phyloP scores from a whole-genome alignment of 148 eudicot species.

The Chenopodium berlandieri region DNA sequence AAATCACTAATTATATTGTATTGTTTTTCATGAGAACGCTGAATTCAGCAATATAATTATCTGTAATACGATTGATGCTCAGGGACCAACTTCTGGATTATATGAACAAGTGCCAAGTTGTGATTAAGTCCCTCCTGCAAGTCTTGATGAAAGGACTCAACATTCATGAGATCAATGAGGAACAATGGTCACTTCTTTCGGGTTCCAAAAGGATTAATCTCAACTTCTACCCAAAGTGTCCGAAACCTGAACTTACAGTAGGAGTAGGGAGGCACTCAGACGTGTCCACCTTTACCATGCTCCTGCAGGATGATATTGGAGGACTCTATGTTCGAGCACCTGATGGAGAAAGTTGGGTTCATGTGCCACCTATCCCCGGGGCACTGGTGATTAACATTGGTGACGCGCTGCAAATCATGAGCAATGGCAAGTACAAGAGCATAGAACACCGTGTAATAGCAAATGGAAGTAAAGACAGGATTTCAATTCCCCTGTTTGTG shows the following conservation, averaged over 20 bases:
- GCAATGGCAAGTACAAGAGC: conserved; percentile 42
- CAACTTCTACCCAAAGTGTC: conserved; percentile 59
- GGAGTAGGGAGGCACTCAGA: conserved; percentile 64
- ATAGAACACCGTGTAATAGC: conserved; percentile 42
- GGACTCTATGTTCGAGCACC: conserved; percentile 45
- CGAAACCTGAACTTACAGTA: conserved; percentile 48
- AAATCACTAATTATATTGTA: not conserved
- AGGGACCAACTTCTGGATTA: conserved; percentile 51
- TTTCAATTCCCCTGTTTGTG: conserved; percentile 35
- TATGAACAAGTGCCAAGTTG: conserved; percentile 36
- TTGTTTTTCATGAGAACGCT: not conserved
- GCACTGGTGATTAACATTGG: conserved; percentile 39
- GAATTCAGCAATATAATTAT: not conserved
- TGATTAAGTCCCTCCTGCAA: conserved; percentile 32
- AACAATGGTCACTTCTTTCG: conserved; percentile 33
- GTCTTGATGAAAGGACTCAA: conserved; percentile 37
- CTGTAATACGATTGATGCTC: not conserved
- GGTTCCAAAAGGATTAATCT: conserved; percentile 50
- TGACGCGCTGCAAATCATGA: conserved; percentile 36
- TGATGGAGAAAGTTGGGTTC: conserved; percentile 28
- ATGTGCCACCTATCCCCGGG: conserved; percentile 32
- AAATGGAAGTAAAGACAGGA: conserved; percentile 25
- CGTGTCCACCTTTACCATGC: conserved; percentile 53
- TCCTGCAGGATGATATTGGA: conserved; percentile 49
- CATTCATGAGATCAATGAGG: conserved; percentile 25